Base-by-base conservation (phyloP, 2,329 filamentous ascomycete genomes). In the Endoconidiophora laricicola region DNA sequence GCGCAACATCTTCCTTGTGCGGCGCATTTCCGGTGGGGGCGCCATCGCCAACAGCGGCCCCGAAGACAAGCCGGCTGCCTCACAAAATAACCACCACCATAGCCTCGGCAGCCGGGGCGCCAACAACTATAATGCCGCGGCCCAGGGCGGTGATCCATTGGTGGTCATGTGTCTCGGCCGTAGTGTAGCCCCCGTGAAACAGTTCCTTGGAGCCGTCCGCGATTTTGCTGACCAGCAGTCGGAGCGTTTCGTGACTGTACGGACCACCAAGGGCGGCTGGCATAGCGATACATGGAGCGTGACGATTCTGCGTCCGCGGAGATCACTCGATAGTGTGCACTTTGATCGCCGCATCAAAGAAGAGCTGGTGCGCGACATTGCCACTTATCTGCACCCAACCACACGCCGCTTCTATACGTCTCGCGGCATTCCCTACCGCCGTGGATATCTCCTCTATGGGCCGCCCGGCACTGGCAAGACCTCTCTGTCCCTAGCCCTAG, bases 361-460 rank as follows among this genome's bases (percentile, higher is more conserved):
- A 1, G 69, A 71, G 29, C 69, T 90, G 3, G 64, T 88, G 7
- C 66, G 67, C 23, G 85, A 91, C 57, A 80, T 90, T 58, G 83
- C 84, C 56, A 83, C 87, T 57, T 90, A 86, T 55, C 68, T 91
- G 0, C 76, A 86, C 49, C 82, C 83, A 0, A 66, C 70, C 1
- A 84, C 78, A 0, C 74, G 78, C 1, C 69, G 71, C 7, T 90
- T 83, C 81, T 90, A 90, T 58, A 76, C 81, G 0, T 78, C 78
- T 44, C 70, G 82, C 2, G 84, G 84, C 0, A 85, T 90, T 26
- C 83, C 83, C 0, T 78, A 88, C 48, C 72, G 85, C 0, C 66
- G 85, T 26, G 86, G 85, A 0, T 90, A 88, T 57, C 70, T 90
- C 0, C 85, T 90, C 55, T 72, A 86, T 57, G 84, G 85, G 0